Base-by-base conservation (phyloP, 208 protist species). In the Acanthamoeba healyi region DNA sequence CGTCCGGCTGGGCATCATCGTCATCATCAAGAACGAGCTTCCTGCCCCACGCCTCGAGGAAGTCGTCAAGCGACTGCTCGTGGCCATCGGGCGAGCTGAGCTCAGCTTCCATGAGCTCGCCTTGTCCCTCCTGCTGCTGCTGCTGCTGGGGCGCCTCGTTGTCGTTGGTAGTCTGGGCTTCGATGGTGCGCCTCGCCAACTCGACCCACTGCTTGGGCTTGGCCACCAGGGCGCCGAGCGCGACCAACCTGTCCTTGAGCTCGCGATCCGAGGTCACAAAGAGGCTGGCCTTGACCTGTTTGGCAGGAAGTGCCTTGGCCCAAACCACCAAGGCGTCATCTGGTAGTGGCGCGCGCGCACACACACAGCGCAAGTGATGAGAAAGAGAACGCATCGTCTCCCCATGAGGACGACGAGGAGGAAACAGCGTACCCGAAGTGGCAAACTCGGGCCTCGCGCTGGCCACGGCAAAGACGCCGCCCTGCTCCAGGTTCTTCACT, bases 161-260 rank as follows among this genome's bases (percentile, higher is more conserved):
- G 10, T 54, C 49, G 10, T 54, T 15, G 49, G 10, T 54, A 6
- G 26, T 63, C 56, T 74, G n/a, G 24, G 6, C 36, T 17, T 74
- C 36, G 29, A 74, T 17, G 65, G 32, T 42, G 17, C 65, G 12
- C 36, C 36, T 6, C 65, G 65, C 65, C n/a, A 74, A 17, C 65
- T 42, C 65, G 10, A 74, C 17, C 65, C 65, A 74, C 36, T 74
- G 65, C 14, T 74, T 74, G 24, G 65, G 65, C 65, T 74, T 74
- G n/a, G 65, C 36, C 29, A 74, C 65, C 14, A 74, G 36, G 7
- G 65, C 65, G 36, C 65, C 65, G 65, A 74, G 29, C 36, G 12
- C 65, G 15, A 32, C 29, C 36, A 74, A 74, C 65, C 65, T 74
- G 24, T 40, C 24, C 32, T 74, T 32, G 12, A 74, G 22, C 22